Conservation (phyloP, 768 basidiomycete genomes). For the Pleurotus ostreatus region DNA sequence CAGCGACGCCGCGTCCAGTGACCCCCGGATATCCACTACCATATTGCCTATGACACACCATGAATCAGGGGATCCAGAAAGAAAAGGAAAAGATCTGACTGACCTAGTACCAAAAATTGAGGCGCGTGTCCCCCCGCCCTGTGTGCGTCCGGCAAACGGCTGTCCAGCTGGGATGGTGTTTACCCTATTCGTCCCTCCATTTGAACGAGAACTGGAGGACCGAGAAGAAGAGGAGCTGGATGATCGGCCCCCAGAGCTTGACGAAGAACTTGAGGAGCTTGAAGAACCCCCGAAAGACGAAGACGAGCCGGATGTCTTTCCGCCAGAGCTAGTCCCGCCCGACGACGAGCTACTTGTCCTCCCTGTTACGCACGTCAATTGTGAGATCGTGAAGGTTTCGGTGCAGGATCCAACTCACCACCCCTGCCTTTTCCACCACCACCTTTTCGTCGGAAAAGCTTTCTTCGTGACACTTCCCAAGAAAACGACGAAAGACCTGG, state of each 20-base stretch:
- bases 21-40: conserved; percentile 64
- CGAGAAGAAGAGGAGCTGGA: conserved; percentile 5
- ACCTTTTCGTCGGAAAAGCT: conserved; percentile 13
- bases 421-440: conserved; percentile 20
- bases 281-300: background rate
- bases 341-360: background rate
- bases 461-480: background rate
- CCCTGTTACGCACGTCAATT: background rate
- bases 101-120: conserved; percentile 43
- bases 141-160: conserved; percentile 40
- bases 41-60: conserved; percentile 34
- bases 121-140: conserved; percentile 49
- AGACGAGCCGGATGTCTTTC: background rate
- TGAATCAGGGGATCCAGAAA: conserved; percentile 6
- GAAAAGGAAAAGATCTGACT: conserved; percentile 10
- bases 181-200: conserved; percentile 24
- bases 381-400: no score
- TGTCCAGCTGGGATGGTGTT: conserved; percentile 39
- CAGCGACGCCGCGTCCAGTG: conserved; percentile 39
- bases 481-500: conserved; percentile 9
- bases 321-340: background rate
- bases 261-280: conserved; percentile 10
- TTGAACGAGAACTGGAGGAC: conserved; percentile 18
- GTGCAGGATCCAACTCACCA: conserved; percentile 11
- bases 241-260: conserved; percentile 10